phyloP scores from a whole-genome alignment of 2,329 filamentous ascomycete genomes.

The Penicillium aurantiogriseum region DNA sequence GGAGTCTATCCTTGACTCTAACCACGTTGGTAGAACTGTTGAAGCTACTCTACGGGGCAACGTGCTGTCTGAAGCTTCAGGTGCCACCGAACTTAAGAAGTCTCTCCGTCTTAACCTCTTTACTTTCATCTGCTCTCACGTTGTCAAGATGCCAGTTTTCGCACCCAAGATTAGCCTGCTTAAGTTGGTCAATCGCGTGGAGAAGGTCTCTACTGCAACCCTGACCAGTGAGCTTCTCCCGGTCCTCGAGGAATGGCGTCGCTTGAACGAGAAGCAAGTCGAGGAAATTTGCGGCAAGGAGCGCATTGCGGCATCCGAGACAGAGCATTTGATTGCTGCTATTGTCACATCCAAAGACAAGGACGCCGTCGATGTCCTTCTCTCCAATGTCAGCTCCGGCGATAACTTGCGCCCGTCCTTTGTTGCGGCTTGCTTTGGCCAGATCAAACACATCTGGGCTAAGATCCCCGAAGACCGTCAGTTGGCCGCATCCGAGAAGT shows the following conservation, averaged over 20 bases:
- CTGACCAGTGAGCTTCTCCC: conserved; percentile 77
- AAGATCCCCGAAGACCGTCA: conserved; percentile 41
- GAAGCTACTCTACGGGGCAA: conserved; percentile 58
- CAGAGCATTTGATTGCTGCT: conserved; percentile 54
- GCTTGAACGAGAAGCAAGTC: conserved; percentile 54
- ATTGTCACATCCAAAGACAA: conserved; percentile 57
- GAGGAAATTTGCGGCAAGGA: conserved; percentile 51
- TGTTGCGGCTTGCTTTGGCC: conserved; percentile 63
- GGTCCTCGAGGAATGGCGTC: conserved; percentile 67
- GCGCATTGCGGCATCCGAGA: conserved; percentile 46
- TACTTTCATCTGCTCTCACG: conserved; percentile 71
- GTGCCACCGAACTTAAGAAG: conserved; percentile 59
- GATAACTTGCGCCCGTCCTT: conserved; percentile 54
- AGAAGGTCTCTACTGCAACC: conserved; percentile 68
- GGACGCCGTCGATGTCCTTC: conserved; percentile 57
- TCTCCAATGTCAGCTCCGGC: conserved; percentile 50
- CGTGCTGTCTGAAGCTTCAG: conserved; percentile 30
- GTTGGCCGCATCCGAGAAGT: conserved; percentile 34
- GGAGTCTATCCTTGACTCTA: conserved; percentile 78
- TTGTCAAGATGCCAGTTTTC: conserved; percentile 65
- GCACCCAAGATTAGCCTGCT: conserved; percentile 70
- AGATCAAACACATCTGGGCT: conserved; percentile 70
- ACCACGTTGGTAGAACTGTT: conserved; percentile 66
- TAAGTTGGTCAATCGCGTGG: conserved; percentile 68
- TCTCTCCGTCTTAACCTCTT: conserved; percentile 64